A percentile compares a stretch with the other conserved stretches of the same genome.
phyloP scores from a whole-genome alignment of 2,329 filamentous ascomycete species.

The Aspergillus phoenicis region DNA sequence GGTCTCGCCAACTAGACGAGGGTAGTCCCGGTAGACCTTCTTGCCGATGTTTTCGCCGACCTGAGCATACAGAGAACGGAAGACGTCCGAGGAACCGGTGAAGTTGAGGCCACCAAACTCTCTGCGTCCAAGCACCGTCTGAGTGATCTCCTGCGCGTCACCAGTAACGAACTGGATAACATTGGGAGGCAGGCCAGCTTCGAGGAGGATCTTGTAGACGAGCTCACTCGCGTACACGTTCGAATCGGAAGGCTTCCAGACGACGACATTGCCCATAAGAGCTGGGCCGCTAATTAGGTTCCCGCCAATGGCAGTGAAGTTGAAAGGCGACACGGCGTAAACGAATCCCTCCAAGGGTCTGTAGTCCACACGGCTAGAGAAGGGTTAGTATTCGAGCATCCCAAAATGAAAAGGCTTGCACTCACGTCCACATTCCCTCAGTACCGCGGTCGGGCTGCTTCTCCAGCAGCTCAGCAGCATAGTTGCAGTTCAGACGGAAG shows the following conservation, averaged over 20 bases:
- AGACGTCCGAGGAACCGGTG: slow-evolving; percentile 86
- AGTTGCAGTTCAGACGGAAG: slow-evolving; percentile 65
- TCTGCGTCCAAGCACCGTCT: slow-evolving; percentile 71
- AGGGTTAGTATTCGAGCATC: background rate
- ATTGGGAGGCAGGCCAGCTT: slow-evolving; percentile 82
- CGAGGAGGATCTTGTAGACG: slow-evolving; percentile 85
- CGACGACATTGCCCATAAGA: slow-evolving; percentile 87
- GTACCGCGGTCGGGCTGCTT: slow-evolving; percentile 82
- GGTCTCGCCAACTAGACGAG: slow-evolving; percentile 83
- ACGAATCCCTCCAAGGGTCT: slow-evolving; percentile 90
- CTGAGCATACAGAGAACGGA: slow-evolving; percentile 81
- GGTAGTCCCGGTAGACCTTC: slow-evolving; percentile 78
- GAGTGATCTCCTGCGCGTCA: slow-evolving; percentile 79
- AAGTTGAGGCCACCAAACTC: slow-evolving; percentile 87
- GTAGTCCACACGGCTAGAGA: slow-evolving; percentile 72
- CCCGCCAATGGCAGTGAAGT: slow-evolving; percentile 91
- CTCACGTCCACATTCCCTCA: slow-evolving; percentile 79
- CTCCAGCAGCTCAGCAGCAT: slow-evolving; percentile 82
- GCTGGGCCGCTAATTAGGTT: slow-evolving; percentile 83
- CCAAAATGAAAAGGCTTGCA: background rate
- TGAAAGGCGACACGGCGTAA: slow-evolving; percentile 91
- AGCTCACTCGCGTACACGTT: slow-evolving; percentile 86
- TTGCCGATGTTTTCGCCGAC: slow-evolving; percentile 79
- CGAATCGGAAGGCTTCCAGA: slow-evolving; percentile 92
- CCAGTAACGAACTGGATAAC: slow-evolving; percentile 94